Percentiles rank a stretch among this genome's conserved stretches.
Conservation (phyloP, 768 basidiomycete genomes). For the Chalciporus sphaerocephalus region DNA sequence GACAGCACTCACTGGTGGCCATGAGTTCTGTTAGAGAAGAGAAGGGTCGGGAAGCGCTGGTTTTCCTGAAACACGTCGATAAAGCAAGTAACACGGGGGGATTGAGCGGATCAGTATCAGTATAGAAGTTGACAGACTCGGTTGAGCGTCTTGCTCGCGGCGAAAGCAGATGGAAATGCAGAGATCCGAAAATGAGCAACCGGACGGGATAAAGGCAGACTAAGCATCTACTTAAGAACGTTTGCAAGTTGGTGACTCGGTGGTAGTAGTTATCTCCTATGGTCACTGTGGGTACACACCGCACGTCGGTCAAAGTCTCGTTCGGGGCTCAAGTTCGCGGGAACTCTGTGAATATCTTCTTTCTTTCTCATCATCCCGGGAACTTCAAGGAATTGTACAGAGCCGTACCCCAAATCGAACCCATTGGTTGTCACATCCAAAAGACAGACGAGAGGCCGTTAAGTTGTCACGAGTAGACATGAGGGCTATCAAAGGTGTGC, state of each 20-base stretch:
- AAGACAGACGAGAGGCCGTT: neutral
- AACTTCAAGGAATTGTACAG: conserved; percentile 3
- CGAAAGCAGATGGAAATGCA: neutral
- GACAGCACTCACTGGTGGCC: conserved; percentile 7
- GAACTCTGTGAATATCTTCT: conserved; percentile 7
- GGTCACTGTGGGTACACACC: neutral
- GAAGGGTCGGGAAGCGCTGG: conserved; percentile 7
- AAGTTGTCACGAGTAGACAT: conserved; percentile 31
- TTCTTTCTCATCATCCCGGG: conserved; percentile 16
- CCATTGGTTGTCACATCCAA: neutral
- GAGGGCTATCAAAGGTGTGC: conserved; percentile 62
- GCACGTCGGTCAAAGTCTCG: conserved; percentile 8
- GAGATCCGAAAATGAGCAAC: conserved; percentile 1
- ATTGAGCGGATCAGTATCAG: neutral
- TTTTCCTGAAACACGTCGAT: conserved; percentile 8
- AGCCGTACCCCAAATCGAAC: neutral
- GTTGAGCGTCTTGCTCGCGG: conserved; percentile 8
- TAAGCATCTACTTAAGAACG: too few relatives aligned
- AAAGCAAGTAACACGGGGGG: neutral
- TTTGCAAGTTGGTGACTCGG: neutral
- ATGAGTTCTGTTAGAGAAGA: conserved; percentile 1
- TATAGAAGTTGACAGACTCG: conserved; percentile 15
- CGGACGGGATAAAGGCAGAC: conserved; percentile 1
- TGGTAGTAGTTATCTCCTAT: neutral
- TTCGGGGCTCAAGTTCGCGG: conserved; percentile 4